Percentiles rank a stretch among this genome's conserved stretches.
phyloP scores from a whole-genome alignment of 2,329 filamentous ascomycete genomes.

The Alternaria arbusti region DNA sequence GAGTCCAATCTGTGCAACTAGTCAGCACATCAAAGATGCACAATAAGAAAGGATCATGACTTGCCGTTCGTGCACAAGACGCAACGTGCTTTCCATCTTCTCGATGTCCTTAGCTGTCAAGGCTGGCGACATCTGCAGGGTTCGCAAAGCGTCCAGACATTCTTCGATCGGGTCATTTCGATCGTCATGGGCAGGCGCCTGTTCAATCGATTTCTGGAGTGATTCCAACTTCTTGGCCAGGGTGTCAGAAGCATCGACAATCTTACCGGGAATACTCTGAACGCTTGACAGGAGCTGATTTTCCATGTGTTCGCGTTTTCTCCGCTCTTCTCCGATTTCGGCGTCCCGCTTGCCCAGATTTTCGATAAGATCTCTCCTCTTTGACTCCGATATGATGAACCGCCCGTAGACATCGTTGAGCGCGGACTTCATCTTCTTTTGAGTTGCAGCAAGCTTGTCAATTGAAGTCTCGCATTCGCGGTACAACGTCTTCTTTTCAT shows the following conservation, averaged over 20 bases:
- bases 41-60: not conserved
- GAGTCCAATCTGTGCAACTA: conserved; percentile 20
- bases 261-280: conserved; percentile 20
- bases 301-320: conserved; percentile 29
- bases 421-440: conserved; percentile 14
- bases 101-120: conserved; percentile 28
- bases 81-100: conserved; percentile 33
- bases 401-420: conserved; percentile 24
- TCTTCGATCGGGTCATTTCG: conserved; percentile 17
- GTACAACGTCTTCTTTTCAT: conserved; percentile 27
- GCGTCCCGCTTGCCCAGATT: conserved; percentile 15
- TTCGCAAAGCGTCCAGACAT: conserved; percentile 24
- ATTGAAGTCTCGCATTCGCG: conserved; percentile 17
- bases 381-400: conserved; percentile 17
- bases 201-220: conserved; percentile 17
- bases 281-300: conserved; percentile 23
- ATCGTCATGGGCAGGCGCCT: not conserved
- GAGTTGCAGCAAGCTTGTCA: conserved; percentile 15
- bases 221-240: conserved; percentile 21
- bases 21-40: conserved; percentile 6
- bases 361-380: conserved; percentile 16
- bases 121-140: conserved; percentile 19
- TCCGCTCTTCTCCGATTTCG: conserved; percentile 28
- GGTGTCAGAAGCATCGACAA: conserved; percentile 13
- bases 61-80: conserved; percentile 29